A percentile compares a stretch with the other conserved stretches of the same genome.
These are phyloP conservation scores for Pistacia integerrima DNA, from an alignment of 345 rosid genomes.

Conservation along the genomic window DNA sequence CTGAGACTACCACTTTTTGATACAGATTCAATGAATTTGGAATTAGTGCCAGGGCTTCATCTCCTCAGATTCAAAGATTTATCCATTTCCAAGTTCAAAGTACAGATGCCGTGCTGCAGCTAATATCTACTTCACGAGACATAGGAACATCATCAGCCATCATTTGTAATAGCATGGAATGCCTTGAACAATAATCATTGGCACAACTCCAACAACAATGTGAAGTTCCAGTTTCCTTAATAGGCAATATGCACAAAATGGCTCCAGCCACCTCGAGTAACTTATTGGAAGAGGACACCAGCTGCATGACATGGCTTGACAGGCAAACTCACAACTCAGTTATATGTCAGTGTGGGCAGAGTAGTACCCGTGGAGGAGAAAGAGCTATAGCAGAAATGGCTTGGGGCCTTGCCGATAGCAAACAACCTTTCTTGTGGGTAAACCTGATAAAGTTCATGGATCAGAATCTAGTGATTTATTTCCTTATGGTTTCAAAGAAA, in stretches of 20 bases:
- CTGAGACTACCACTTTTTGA: neutral
- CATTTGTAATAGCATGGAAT: conserved; percentile 32
- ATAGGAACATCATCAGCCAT: conserved; percentile 23
- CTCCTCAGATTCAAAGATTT: conserved; percentile 35
- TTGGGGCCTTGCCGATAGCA: conserved; percentile 33
- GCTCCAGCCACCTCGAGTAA: conserved; percentile 5
- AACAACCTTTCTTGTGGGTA: conserved; percentile 41
- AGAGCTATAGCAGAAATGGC: conserved; percentile 35
- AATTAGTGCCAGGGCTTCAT: conserved; percentile 15
- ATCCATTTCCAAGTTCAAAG: conserved; percentile 15
- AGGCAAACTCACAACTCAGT: conserved; percentile 33
- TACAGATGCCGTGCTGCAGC: conserved; percentile 15
- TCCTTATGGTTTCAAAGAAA: conserved; percentile 22
- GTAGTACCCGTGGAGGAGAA: conserved; percentile 15
- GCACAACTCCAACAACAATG: conserved; percentile 13
- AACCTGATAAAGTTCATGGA: conserved; percentile 29
- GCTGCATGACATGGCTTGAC: conserved; percentile 40
- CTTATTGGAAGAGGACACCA: conserved; percentile 30
- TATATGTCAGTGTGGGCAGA: conserved; percentile 42
- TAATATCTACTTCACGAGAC: conserved; percentile 6
- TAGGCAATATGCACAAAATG: conserved; percentile 35
- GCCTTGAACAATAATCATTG: conserved; percentile 26
- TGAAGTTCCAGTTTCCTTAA: conserved; percentile 16
- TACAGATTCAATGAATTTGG: conserved; percentile 3
- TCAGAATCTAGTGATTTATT: conserved; percentile 9